Conservation (phyloP, 441 rosid genomes). For the Melastoma candidum region DNA sequence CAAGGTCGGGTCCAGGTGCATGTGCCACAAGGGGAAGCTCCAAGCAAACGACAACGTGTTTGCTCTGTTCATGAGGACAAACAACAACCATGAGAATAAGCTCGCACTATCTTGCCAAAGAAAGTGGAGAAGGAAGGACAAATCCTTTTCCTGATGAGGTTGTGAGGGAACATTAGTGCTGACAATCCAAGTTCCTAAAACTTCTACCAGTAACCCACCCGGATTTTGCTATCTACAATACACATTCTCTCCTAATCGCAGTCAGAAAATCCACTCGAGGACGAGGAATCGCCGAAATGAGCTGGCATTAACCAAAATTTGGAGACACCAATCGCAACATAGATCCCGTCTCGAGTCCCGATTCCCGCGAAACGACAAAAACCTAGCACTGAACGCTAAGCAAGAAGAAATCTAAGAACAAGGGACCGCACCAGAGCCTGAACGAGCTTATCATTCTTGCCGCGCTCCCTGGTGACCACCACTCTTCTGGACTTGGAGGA, state of each 20-base stretch:
- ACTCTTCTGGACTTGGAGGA: constrained; percentile 43
- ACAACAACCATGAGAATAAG: background rate
- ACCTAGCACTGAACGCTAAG: background rate
- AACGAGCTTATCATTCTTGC: constrained; percentile 78
- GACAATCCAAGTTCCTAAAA: too few species aligned
- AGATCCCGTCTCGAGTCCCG: too few species aligned
- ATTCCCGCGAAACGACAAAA: too few species aligned
- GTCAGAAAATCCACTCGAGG: background rate
- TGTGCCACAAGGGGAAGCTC: constrained; percentile 92
- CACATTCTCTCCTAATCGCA: too few species aligned
- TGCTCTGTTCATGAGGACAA: constrained; percentile 36
- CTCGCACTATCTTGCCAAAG: too few species aligned
- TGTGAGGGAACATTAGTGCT: too few species aligned
- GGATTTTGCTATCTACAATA: too few species aligned
- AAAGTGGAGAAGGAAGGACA: too few species aligned
- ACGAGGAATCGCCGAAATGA: background rate
- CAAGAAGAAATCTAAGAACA: background rate
- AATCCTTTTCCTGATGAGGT: too few species aligned
- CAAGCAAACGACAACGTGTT: constrained; percentile 49
- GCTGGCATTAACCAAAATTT: too few species aligned
- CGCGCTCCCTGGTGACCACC: constrained; percentile 83
- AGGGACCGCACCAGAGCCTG: constrained; percentile 45
- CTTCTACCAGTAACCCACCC: too few species aligned
- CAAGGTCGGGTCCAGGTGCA: constrained; percentile 64
- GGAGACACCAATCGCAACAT: too few species aligned